These are phyloP conservation scores for Penicillium sp. DNA, from an alignment of 2,329 filamentous ascomycete species.

Conservation along the genomic window DNA sequence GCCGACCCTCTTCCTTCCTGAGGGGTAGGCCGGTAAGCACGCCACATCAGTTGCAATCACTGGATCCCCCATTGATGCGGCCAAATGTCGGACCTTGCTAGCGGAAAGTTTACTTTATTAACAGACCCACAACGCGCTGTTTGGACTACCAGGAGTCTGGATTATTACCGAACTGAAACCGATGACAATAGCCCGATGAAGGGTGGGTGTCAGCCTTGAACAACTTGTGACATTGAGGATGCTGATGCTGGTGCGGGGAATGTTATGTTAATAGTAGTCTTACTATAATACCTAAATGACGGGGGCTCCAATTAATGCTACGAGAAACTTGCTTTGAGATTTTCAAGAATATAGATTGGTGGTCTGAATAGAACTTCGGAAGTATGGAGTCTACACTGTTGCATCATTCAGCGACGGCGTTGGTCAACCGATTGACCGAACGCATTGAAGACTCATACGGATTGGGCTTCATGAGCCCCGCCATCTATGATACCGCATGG, in stretches of 20 bases:
- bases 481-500: constrained; percentile 39
- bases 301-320: not conserved
- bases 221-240: not conserved
- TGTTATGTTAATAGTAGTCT: not conserved
- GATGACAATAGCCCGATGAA: not conserved
- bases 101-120: not conserved
- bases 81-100: not conserved
- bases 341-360: not conserved
- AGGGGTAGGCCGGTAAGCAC: not conserved
- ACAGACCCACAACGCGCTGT: not conserved
- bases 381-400: not conserved
- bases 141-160: not conserved
- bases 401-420: not conserved
- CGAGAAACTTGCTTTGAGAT: not conserved
- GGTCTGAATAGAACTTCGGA: not conserved
- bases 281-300: not conserved
- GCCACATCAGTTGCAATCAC: not conserved
- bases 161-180: not conserved
- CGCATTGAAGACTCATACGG: not conserved
- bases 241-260: not conserved
- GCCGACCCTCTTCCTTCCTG: not conserved
- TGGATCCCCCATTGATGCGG: not conserved
- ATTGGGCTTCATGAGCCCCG: constrained; percentile 2
- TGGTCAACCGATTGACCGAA: constrained; percentile 2
- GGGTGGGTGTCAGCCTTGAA: not conserved